Base-by-base conservation (phyloP, 2,329 filamentous ascomycete species). In the Diaporthe humulicola region DNA sequence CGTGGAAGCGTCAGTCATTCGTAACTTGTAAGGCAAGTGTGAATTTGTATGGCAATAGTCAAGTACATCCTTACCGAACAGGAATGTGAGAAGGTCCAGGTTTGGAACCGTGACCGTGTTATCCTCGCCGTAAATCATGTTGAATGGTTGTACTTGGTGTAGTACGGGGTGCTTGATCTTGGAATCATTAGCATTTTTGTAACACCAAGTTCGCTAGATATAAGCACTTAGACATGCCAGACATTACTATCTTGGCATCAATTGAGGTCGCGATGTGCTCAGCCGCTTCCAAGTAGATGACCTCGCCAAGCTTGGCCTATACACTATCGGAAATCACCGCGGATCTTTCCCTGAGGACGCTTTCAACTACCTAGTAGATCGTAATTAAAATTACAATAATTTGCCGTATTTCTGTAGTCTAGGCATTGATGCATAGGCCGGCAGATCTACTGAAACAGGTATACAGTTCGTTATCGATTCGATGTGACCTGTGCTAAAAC, bases 21-120 rank as follows among this genome's bases (percentile, higher is more conserved):
- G 10, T 28, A 0, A 0, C 12, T 4, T 8, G 1, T 22, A 22
- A 4, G 19, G n/a, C 3, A 9, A 1, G 3, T 14, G 15, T 4
- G 33, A 7, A 54, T 3, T 12, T 9, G 8, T 28, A 56, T 4
- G 6, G 7, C 17, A 1, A 12, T 19, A 9, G 7, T 28, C 4
- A 12, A n/a, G 1, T 5, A 25, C 8, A 52, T 19, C 1, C 61
- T 50, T 22, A 52, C 61, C 42, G 6, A 52, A 67, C 12, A 52
- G 22, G 22, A 67, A 67, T 22, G 42, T 52, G 19, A 38, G 12
- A 1, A 67, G 61, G 45, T 67, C 61, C 5, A 67, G 22, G 8
- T 33, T 50, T 1, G 61, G 42, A 14, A 52, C 61, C 30, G 61
- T 10, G 17, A 33, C 45, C 25, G 61, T 38, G 14, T 67, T 67